Percentiles rank a stretch among this genome's conserved stretches.
phyloP scores from a whole-genome alignment of 768 basidiomycete genomes.

The Amanita muscaria region DNA sequence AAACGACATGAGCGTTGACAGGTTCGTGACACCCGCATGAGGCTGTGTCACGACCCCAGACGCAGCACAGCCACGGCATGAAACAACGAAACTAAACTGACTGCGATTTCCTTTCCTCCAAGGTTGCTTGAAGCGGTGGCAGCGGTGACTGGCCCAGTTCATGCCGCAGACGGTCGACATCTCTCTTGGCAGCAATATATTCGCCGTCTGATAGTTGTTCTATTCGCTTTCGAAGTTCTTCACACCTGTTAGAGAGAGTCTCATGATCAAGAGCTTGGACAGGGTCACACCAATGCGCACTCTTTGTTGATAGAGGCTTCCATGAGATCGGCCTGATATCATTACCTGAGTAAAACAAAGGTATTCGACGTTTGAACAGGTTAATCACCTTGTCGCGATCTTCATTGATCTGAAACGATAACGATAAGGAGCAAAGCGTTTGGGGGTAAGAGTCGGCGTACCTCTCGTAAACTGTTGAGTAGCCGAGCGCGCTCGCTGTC shows the following conservation, averaged over 20 bases:
- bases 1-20: no score
- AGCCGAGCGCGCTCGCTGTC: conserved; percentile 70
- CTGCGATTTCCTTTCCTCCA: conserved; percentile 63
- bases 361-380: no score
- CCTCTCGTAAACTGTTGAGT: conserved; percentile 62
- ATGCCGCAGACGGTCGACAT: conserved; percentile 66
- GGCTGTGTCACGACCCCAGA: no score
- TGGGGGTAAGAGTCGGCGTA: conserved; percentile 20
- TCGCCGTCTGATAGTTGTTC: conserved; percentile 62
- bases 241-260: conserved; percentile 35
- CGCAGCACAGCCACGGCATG: not conserved
- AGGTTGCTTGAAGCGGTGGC: conserved; percentile 59
- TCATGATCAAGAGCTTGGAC: not conserved
- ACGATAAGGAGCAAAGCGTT: not conserved
- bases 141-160: conserved; percentile 73
- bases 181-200: conserved; percentile 62
- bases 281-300: conserved; percentile 28
- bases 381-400: conserved; percentile 71
- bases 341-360: no score
- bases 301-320: conserved; percentile 62
- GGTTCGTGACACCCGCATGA: no score
- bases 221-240: conserved; percentile 62
- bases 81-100: conserved; percentile 21
- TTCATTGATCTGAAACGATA: conserved; percentile 55
- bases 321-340: conserved; percentile 54